Base-by-base conservation (phyloP, 306 rosid genomes). In the Lathyrus sativus region DNA sequence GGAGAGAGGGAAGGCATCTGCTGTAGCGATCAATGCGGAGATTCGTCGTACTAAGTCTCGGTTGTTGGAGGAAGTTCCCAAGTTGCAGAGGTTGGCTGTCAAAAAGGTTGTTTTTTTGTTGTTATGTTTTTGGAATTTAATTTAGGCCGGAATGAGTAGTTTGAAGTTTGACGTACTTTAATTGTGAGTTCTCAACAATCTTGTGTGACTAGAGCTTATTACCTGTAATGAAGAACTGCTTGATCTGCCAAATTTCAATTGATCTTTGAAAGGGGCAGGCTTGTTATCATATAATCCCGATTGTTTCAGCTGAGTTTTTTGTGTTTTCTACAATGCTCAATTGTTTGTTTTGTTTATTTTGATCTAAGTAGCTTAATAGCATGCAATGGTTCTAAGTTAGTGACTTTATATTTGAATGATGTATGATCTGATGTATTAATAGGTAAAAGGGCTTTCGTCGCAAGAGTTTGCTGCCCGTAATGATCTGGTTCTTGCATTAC, bases 381-480 rank as follows among this genome's bases (percentile, higher is more conserved):
- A 35, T 64, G 45, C 5, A 4, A 12, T 42, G 33, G 19, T 73
- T 77, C 55, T 2, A 73, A 55, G 3, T 49, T 17, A 64, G 26
- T 38, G 9, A 15, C 22, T 12, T 5, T 24, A 37, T 37, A 28
- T 62, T 62, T 65, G 38, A 65, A 4, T 28, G 69, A 70, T 72
- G 58, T 43, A 8, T 51, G 59, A 70, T 54, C 3, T 22, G 28
- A 58, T 70, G 28, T 62, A 61, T 65, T 50, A 28, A 49, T 86
- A 93, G 99, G 95, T 88, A 15, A 90, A 88, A 49, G 97, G 99
- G 64, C 91, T 93, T 76, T 85, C 95, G 8, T 72, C 92, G 0
- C 95, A 88, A 80, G 99, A 95, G 84, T 84, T 95, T 84, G 90
- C 92, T 51, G 93, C 97, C 48, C 96, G 99, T 24, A 95, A 95